Evolutionary conservation across 768 basidiomycete species (phyloP), one percentile per base, ranked within the genome.

Genomic region (Rhodocollybia butyracea): DNA sequence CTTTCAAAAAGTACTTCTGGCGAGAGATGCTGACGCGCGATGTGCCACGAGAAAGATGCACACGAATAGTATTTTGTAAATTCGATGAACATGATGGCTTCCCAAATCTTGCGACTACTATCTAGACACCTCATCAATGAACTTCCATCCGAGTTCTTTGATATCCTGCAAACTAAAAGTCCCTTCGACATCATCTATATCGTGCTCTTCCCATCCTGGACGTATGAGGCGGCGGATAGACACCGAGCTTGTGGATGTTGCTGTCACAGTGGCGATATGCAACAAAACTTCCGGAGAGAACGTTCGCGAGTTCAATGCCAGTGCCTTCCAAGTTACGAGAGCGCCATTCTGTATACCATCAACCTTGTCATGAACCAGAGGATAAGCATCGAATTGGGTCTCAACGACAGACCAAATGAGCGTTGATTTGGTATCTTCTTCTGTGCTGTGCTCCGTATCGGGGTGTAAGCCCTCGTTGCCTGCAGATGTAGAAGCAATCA

Each of bases 251-350:
- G 15, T 26, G 13, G 39, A 41, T 2, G 21, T 15, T 22, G 51
- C 19, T 5, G 22, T 22, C 17, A 54, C 43, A 36, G 53, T 45
- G 19, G 42, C 53, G 43, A 54, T 43, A 38, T 54, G 53, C 24
- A 54, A 43, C 43, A 54, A 36, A 5, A 54, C 34, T 26, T 54
- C 53, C 1, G 53, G 53, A 7, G 53, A 45, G 24, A 29, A 54
- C 4, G 42, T 54, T 3, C 19, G 30, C 31, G 43, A 43, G 31
- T 54, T 54, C 13, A 54, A 21, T 12, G 42, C 41, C 7, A 54
- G 41, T 30, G 43, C 53, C 26, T 54, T 54, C 53, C 53, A 54
- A n/a, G 39, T 43, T 22, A 54, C 53, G 10, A 54, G 41, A 15
- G 31, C 46, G 22, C 41, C 53, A 12, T 45, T 46, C 13, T 30